Percentiles rank a stretch among this genome's conserved stretches.
Evolutionary conservation across 73 alveolate species (phyloP).

Genomic region (Paramecium tetraurelia): DNA sequence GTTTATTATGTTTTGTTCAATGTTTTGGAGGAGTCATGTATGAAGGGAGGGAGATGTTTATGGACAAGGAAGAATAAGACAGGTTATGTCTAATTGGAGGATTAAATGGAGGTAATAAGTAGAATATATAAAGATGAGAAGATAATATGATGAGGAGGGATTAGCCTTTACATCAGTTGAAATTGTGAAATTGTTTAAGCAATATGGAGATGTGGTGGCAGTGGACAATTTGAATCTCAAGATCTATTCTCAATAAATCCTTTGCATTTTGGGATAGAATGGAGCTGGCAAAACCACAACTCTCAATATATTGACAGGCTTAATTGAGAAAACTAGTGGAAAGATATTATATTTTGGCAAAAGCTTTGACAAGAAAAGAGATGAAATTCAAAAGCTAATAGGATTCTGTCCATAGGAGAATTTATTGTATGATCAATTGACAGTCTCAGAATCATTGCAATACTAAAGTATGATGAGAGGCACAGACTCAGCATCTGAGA

Average conservation of each 20-base stretch:
- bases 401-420: slow-evolving; percentile 99
- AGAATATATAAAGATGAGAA: neutral
- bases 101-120: neutral
- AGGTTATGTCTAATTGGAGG: neutral
- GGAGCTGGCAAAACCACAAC: slow-evolving; percentile 99
- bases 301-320: slow-evolving; percentile 86
- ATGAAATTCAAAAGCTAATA: slow-evolving; percentile 75
- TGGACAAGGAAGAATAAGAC: neutral
- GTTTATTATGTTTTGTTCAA: neutral
- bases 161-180: neutral
- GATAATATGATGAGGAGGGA: neutral
- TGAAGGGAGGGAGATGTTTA: neutral
- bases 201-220: neutral
- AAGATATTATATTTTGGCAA: slow-evolving; percentile 64
- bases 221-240: slow-evolving; percentile 63
- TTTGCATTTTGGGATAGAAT: slow-evolving; percentile 97
- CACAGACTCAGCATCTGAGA: neutral
- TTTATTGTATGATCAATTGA: slow-evolving; percentile 83
- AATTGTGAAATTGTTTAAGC: neutral
- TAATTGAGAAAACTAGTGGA: slow-evolving; percentile 70
- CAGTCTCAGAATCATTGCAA: slow-evolving; percentile 77
- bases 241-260: slow-evolving; percentile 87
- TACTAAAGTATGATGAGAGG: slow-evolving; percentile 72
- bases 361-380: slow-evolving; percentile 68
- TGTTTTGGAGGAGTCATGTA: neutral